Evolutionary conservation across 768 basidiomycete species (phyloP).

Genomic region (Lactifluus echinatus): DNA sequence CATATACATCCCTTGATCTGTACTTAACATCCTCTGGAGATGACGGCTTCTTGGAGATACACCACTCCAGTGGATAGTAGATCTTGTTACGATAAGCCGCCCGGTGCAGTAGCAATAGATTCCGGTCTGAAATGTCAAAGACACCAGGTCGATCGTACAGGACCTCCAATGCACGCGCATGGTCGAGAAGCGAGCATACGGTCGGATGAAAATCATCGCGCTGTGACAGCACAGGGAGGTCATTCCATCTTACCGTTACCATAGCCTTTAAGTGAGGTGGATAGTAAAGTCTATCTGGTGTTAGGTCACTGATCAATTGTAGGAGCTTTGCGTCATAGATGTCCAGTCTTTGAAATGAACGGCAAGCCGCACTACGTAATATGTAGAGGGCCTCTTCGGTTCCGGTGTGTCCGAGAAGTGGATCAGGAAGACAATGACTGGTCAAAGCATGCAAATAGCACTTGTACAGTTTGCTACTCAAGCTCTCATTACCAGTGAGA

Average conservation of each 20-base stretch:
- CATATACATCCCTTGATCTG: background rate
- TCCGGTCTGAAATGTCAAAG: background rate
- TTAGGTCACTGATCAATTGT: background rate
- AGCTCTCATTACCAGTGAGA: conserved; percentile 24
- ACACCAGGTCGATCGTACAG: background rate
- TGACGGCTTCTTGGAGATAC: background rate
- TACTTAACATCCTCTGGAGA: background rate
- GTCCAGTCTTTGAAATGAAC: conserved; percentile 33
- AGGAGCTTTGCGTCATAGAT: background rate
- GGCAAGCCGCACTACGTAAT: conserved; percentile 31
- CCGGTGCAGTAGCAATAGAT: background rate
- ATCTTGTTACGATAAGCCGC: background rate
- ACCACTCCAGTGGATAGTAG: background rate
- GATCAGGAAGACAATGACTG: conserved; percentile 35
- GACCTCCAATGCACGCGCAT: background rate
- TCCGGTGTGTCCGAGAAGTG: conserved; percentile 37
- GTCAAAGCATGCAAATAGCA: conserved; percentile 42
- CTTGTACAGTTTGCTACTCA: conserved; percentile 29
- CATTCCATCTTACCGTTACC: background rate
- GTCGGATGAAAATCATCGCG: background rate
- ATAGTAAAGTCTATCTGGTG: background rate
- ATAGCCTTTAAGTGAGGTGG: background rate
- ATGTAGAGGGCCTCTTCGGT: conserved; percentile 36
- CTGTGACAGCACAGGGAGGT: conserved; percentile 3
- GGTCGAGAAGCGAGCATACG: background rate